Evolutionary conservation across 345 rosid species (phyloP), one percentile per base, ranked within the genome.

Genomic region (Corymbia maculata): DNA sequence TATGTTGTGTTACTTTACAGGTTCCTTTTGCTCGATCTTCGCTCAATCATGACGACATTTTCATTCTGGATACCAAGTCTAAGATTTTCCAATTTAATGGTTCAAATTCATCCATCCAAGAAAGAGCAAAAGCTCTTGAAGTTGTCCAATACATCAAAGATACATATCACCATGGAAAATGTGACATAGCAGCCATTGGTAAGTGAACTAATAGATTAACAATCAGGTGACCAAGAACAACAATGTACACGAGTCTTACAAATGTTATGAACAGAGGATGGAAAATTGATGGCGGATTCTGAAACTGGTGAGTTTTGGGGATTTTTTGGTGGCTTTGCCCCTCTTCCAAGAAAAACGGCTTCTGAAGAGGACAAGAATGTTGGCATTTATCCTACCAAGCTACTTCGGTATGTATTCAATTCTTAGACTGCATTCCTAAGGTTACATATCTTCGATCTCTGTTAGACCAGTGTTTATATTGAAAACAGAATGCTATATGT

Each of bases 241-340:
- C 21, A 51, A 55, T 85, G 55, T 86, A 59, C 88, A 32, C 87
- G 90, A 70, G 13, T 89, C 89, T 89, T 32, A 53, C 70, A 88
- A 42, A 53, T 68, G 64, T 82, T 89, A 89, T 51, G 70, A 89
- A 88, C 88, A 97, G 99, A 97, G 96, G 99, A 97, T 92, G 99
- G 98, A 88, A 97, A 92, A 91, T 91, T 98, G 93, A 98, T 98
- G 99, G 99, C 99, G 89, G 99, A 97, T 96, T 95, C 97, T 89
- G 99, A 97, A 90, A 93, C 96, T 92, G 99, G 99, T 88, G 99
- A 98, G 86, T 98, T 98, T 93, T 98, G 99, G 99, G 96, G 92
- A 53, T 90, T 96, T 68, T 98, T 98, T 91, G 99, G 99, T 90
- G 99, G 99, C 32, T 98, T 95, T 94, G 99, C 99, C 94, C 99